Base-by-base conservation (phyloP, 495 filamentous ascomycete species). In the Aspergillus avenaceus region DNA sequence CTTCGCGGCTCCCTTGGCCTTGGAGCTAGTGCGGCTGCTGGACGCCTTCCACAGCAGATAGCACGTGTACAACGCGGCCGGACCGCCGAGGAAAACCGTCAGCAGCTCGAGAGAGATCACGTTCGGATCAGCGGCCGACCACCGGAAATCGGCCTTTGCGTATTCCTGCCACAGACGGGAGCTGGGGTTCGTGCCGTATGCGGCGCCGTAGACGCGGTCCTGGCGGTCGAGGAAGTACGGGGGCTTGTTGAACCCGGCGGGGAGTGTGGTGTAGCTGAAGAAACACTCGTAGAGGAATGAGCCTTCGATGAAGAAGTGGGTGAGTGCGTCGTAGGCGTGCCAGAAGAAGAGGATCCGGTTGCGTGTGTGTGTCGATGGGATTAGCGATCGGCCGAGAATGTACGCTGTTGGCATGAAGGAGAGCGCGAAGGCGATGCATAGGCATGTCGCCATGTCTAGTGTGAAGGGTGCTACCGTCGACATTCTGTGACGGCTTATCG, bases 241-340 rank as follows among this genome's bases (percentile, higher is more conserved):
- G 0, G 71, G 68, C 12, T 66, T 62, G 36, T 57, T 64, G 32
- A 73, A 53, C 23, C 61, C 60, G 18, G 69, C 63, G 37, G 69
- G 66, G 41, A 81, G 55, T 32, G 70, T 64, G 4, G 70, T 68
- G 57, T 76, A 88, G 52, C 83, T 84, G 76, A 88, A 88, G 77
- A 97, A 90, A 70, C 88, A 95, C 70, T 95, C 84, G 75, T 89
- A 96, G 41, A 96, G 83, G 71, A 87, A 97, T 47, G 85, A 85
- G 31, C 87, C 90, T 70, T 97, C 92, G 67, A 96, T 84, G 58
- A 86, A 73, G 67, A 91, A 73, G 75, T 97, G 92, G 58, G 90
- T 90, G 16, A 97, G 81, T 40, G 85, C 84, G 68, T 96, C 90
- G 73, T 96, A 96, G 54, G 84, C 76, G 76, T 96, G 91, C 92